Evolutionary conservation across 1,284 basidiomycete genomes (phyloP).

Genomic region (Tausonia pullulans): DNA sequence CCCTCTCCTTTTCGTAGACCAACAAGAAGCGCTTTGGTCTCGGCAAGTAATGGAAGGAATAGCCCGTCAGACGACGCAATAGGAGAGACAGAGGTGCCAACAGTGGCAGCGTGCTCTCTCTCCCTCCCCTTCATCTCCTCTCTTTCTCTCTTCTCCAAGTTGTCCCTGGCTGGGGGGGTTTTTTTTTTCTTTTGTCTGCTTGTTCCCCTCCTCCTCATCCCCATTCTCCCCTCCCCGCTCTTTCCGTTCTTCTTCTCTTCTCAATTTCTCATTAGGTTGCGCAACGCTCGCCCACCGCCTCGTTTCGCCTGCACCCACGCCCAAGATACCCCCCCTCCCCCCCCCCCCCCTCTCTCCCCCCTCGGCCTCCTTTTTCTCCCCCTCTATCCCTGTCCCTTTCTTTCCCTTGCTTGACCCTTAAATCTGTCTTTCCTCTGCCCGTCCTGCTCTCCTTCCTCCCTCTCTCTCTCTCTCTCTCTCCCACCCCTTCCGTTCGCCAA

Average conservation of each 20-base stretch:
- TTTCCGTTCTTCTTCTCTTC: not conserved
- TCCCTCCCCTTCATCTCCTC: too few relatives aligned
- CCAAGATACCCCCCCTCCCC: not conserved
- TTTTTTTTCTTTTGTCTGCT: not conserved
- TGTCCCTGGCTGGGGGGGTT: conserved; percentile 40
- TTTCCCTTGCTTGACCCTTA: not conserved
- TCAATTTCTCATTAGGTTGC: not conserved
- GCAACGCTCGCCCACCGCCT: not conserved
- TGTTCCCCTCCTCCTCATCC: not conserved
- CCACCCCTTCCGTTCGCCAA: not conserved
- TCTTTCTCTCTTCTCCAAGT: conserved; percentile 28
- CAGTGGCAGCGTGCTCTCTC: too few relatives aligned
- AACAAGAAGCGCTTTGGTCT: conserved; percentile 35
- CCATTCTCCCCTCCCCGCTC: not conserved
- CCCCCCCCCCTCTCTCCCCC: not conserved
- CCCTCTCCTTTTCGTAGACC: conserved; percentile 5
- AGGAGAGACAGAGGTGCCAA: too few relatives aligned
- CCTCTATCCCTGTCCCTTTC: not conserved
- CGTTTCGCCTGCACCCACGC: not conserved
- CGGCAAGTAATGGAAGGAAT: conserved; percentile 25
- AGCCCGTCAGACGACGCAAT: too few relatives aligned
- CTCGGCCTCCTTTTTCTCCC: not conserved
- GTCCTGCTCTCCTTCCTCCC: not conserved
- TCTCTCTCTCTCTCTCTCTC: not conserved
- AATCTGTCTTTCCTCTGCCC: too few relatives aligned